A percentile compares a stretch with the other conserved stretches of the same genome.
phyloP scores from a whole-genome alignment of 148 eudicot species.

The Tetragonia tetragonoides region DNA sequence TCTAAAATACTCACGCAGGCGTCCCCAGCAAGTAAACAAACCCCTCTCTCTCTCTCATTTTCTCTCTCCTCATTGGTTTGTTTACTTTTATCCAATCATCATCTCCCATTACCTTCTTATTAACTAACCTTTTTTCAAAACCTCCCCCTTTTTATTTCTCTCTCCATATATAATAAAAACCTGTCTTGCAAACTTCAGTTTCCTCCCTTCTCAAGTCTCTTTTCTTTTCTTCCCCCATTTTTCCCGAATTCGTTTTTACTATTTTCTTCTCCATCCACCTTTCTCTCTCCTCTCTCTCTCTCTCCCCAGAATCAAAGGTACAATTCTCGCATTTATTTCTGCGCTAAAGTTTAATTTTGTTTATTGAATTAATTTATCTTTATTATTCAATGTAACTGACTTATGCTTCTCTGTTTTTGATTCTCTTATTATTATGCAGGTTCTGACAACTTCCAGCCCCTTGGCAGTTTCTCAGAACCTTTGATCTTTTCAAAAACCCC shows the following conservation, averaged over 20 bases:
- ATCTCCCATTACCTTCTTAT: not conserved
- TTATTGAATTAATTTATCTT: not conserved
- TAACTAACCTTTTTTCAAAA: not conserved
- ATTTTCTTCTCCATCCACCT: not conserved
- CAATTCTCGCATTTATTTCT: constrained; percentile 1
- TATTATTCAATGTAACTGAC: not conserved
- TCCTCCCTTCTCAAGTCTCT: constrained; percentile 35
- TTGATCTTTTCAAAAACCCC: constrained; percentile 18
- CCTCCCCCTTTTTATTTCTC: constrained; percentile 1
- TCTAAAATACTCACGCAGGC: constrained; percentile 19
- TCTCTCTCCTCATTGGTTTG: too few relatives aligned
- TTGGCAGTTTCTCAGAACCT: constrained; percentile 25
- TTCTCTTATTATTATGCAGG: constrained; percentile 1
- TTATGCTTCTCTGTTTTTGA: not conserved
- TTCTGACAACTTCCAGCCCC: constrained; percentile 30
- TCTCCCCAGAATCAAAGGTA: constrained; percentile 7
- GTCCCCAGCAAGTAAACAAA: constrained; percentile 47
- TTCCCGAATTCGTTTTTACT: not conserved
- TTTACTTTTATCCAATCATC: constrained; percentile 19
- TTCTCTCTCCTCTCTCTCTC: not conserved
- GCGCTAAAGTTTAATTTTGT: not conserved
- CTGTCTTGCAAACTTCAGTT: constrained; percentile 29
- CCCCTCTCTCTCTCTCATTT: constrained; percentile 9
- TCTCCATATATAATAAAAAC: not conserved
- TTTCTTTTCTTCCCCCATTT: not conserved